Percentiles rank a stretch among this genome's conserved stretches.
Conservation (phyloP, 208 protist species). For the Leptomonas seymouri region DNA sequence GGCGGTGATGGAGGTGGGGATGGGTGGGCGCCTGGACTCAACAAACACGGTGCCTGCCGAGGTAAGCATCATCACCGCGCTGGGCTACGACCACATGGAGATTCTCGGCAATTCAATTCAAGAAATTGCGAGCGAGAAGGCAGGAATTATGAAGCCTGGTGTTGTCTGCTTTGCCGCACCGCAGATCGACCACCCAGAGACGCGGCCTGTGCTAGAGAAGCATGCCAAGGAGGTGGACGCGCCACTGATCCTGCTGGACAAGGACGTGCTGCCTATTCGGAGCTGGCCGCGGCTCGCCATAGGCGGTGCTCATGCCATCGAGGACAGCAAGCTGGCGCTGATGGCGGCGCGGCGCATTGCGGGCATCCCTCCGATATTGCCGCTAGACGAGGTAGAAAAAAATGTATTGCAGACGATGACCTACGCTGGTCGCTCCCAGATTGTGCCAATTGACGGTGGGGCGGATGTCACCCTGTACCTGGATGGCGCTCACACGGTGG, state of each 20-base stretch:
- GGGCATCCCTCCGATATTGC: constrained; percentile 51
- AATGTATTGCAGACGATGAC: constrained; percentile 66
- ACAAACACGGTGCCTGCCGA: constrained; percentile 92
- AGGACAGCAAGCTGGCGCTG: constrained; percentile 86
- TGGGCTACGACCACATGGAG: constrained; percentile 94
- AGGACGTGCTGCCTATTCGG: constrained; percentile 61
- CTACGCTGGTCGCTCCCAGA: constrained; percentile 79
- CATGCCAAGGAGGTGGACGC: constrained; percentile 40
- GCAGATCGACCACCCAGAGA: constrained; percentile 70
- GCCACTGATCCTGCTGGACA: constrained; percentile 66
- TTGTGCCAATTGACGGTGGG: constrained; percentile 50
- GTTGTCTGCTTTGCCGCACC: constrained; percentile 73
- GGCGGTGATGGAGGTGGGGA: constrained; percentile 93
- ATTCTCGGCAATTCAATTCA: constrained; percentile 94
- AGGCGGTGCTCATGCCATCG: constrained; percentile 71
- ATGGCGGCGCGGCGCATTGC: constrained; percentile 70
- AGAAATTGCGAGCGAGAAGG: constrained; percentile 94
- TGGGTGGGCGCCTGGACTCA: constrained; percentile 93
- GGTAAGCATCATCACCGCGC: constrained; percentile 90
- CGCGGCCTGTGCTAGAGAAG: constrained; percentile 60
- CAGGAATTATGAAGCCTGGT: constrained; percentile 92
- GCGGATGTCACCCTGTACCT: constrained; percentile 67
- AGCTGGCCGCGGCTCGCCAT: constrained; percentile 79
- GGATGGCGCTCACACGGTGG: constrained; percentile 89
- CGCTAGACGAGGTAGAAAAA: constrained; percentile 66